Evolutionary conservation across 2,329 filamentous ascomycete genomes (phyloP).

Genomic region (Scedosporium boydii): DNA sequence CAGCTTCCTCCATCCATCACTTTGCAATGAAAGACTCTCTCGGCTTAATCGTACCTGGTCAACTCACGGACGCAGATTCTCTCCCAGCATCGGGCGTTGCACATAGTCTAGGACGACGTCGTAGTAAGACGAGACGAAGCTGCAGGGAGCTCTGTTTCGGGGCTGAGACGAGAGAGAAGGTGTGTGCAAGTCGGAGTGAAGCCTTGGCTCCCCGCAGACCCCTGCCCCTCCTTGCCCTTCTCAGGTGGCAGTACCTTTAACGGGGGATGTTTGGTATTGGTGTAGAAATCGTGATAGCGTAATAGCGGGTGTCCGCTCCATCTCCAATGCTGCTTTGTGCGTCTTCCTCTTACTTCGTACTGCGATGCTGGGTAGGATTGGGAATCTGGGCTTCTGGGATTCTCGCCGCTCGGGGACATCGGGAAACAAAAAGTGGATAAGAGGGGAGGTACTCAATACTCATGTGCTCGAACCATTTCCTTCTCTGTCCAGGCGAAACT

Average conservation of each 20-base stretch:
- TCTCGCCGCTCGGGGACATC: neutral
- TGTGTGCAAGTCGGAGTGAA: neutral
- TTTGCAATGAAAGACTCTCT: too few relatives aligned
- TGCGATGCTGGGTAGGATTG: too few relatives aligned
- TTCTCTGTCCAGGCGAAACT: neutral
- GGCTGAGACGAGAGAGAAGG: constrained; percentile 1
- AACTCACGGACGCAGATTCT: neutral
- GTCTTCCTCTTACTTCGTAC: too few relatives aligned
- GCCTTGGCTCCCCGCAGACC: constrained; percentile 3
- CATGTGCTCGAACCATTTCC: neutral
- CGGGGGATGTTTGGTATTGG: neutral
- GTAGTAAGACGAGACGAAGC: neutral
- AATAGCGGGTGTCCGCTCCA: too few relatives aligned
- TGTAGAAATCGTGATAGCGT: neutral
- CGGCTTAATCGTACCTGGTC: too few relatives aligned
- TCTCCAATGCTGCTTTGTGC: neutral
- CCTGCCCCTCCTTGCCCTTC: constrained; percentile 4
- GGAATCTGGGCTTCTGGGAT: neutral
- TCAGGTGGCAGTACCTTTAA: neutral
- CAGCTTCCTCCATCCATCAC: too few relatives aligned
- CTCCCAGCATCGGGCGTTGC: neutral
- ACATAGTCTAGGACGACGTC: neutral
- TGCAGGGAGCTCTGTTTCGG: neutral
- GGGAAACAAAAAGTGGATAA: constrained; percentile 5
- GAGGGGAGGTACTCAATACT: neutral